These are phyloP conservation scores for Rosellinia necatrix DNA, from an alignment of 2,329 filamentous ascomycete genomes.

Conservation along the genomic window DNA sequence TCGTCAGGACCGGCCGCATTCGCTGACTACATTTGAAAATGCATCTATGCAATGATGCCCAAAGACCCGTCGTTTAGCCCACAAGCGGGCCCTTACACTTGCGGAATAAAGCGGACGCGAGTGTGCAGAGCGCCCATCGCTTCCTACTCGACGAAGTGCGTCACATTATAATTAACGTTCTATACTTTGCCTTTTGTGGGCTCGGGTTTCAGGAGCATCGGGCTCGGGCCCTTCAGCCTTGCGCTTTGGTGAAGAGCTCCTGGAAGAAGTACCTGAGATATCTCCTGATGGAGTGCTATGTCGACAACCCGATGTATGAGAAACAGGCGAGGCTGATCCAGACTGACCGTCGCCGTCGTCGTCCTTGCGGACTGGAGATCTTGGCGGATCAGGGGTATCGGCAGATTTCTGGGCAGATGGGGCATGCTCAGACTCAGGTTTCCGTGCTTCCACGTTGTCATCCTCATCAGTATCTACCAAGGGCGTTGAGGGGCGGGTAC, in stretches of 20 bases:
- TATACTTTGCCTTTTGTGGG: conserved; percentile 12
- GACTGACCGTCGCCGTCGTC: neutral
- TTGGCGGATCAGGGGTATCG: neutral
- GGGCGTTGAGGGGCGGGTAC: neutral
- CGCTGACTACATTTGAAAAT: conserved; percentile 27
- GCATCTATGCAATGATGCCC: conserved; percentile 18
- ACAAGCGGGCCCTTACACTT: neutral
- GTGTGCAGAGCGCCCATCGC: neutral
- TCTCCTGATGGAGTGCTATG: neutral
- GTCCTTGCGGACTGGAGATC: neutral
- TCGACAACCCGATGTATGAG: neutral
- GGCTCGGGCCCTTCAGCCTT: conserved; percentile 15
- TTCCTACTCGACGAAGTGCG: neutral
- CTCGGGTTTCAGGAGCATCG: conserved; percentile 21
- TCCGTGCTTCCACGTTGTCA: neutral
- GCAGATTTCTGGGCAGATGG: neutral
- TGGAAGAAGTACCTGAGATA: neutral
- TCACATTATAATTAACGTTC: neutral
- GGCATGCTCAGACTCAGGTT: neutral
- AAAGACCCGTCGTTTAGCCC: conserved; percentile 1
- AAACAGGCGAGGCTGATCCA: neutral
- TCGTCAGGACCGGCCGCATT: neutral
- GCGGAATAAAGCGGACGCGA: neutral
- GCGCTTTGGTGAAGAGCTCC: conserved; percentile 22
- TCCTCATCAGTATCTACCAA: neutral